A percentile compares a stretch with the other conserved stretches of the same genome.
Conservation (phyloP, 768 basidiomycete genomes). For the Podaxis mareebaensis region DNA sequence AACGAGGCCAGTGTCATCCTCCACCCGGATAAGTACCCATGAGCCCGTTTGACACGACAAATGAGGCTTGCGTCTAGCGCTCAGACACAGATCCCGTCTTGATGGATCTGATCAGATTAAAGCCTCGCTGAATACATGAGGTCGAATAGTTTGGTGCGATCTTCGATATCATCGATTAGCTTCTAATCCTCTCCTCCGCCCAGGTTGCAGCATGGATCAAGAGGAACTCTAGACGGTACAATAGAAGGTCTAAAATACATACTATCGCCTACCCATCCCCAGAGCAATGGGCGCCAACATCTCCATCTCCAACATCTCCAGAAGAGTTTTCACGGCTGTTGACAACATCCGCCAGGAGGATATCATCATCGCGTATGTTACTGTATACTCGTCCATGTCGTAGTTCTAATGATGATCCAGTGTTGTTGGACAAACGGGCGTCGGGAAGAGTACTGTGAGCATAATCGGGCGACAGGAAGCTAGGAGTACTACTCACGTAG, state of each 20-base stretch:
- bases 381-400: background rate
- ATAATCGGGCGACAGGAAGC: background rate
- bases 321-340: background rate
- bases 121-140: conserved; percentile 8
- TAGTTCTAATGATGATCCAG: background rate
- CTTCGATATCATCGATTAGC: background rate
- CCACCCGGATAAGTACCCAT: background rate
- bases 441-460: conserved; percentile 15
- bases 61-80: background rate
- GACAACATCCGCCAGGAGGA: conserved; percentile 8
- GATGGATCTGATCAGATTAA: background rate
- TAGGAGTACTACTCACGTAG: background rate
- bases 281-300: conserved; percentile 5
- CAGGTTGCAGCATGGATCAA: background rate
- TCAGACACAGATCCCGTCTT: background rate
- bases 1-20: background rate
- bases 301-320: conserved; percentile 2
- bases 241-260: background rate
- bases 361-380: conserved; percentile 13
- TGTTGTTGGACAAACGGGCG: conserved; percentile 10
- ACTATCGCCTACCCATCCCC: background rate
- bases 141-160: background rate
- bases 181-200: too few relatives aligned
- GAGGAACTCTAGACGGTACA: background rate
- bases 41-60: background rate